These are phyloP conservation scores for Trichoderma afroharzianum DNA, from an alignment of 2,329 filamentous ascomycete species.

Conservation along the genomic window DNA sequence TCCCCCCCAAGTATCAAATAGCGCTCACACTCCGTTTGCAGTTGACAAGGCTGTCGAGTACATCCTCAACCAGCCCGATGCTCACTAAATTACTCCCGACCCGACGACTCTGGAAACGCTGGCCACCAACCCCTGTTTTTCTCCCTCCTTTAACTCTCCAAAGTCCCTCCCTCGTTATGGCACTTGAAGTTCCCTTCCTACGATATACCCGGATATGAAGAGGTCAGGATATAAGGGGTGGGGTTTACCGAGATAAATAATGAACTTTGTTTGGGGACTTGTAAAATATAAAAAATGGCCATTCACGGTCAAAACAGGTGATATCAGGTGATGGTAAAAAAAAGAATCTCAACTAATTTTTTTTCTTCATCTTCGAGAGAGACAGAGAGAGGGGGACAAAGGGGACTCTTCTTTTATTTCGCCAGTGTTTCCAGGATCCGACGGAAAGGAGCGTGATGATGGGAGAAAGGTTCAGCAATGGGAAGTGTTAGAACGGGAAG, in stretches of 20 bases:
- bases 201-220: constrained; percentile 8
- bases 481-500: not conserved
- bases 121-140: not conserved
- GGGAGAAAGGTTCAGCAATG: not conserved
- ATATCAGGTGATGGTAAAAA: not conserved
- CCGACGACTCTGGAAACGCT: constrained; percentile 12
- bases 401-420: not conserved
- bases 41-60: constrained; percentile 94
- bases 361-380: not conserved
- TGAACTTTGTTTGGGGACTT: not conserved
- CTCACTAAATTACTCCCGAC: constrained; percentile 51
- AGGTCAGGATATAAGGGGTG: not conserved
- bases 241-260: not conserved
- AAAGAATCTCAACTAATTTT: not conserved
- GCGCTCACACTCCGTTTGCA: constrained; percentile 35
- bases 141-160: not conserved
- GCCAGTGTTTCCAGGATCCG: constrained; percentile 2
- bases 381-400: not conserved
- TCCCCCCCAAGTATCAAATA: not conserved
- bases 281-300: not conserved
- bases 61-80: constrained; percentile 89
- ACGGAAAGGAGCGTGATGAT: not conserved
- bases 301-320: not conserved
- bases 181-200: not conserved
- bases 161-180: constrained; percentile 7